Evolutionary conservation across 2,329 filamentous ascomycete genomes (phyloP).

Genomic region (Xylaria sp.): DNA sequence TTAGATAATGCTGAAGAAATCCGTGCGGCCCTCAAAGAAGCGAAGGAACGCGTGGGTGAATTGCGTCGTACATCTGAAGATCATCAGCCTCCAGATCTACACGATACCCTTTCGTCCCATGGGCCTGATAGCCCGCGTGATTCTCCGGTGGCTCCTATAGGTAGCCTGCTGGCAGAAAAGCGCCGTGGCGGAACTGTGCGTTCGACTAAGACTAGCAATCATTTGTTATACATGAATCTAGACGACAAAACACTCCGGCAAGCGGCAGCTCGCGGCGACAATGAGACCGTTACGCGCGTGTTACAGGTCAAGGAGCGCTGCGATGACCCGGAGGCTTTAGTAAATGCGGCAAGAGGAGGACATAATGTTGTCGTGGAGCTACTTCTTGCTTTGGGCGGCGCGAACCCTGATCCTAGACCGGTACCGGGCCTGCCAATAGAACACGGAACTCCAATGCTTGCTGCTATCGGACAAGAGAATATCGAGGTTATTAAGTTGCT

Average conservation of each 20-base stretch:
- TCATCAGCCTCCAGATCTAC: slow-evolving; percentile 60
- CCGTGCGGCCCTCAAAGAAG: slow-evolving; percentile 72
- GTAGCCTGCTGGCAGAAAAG: slow-evolving; percentile 52
- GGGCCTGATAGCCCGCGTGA: slow-evolving; percentile 68
- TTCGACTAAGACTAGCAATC: slow-evolving; percentile 72
- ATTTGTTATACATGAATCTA: slow-evolving; percentile 71
- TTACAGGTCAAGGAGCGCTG: slow-evolving; percentile 69
- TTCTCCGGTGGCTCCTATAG: slow-evolving; percentile 61
- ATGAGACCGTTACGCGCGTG: slow-evolving; percentile 70
- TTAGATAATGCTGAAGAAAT: slow-evolving; percentile 84
- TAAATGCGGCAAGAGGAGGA: slow-evolving; percentile 90
- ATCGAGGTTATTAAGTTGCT: slow-evolving; percentile 85
- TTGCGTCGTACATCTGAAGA: slow-evolving; percentile 69
- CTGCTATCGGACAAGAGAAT: slow-evolving; percentile 90
- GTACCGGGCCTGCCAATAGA: slow-evolving; percentile 70
- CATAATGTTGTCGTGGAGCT: slow-evolving; percentile 89
- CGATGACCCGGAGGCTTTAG: slow-evolving; percentile 85
- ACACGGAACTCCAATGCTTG: slow-evolving; percentile 90
- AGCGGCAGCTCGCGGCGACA: slow-evolving; percentile 70
- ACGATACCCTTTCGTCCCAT: slow-evolving; percentile 63
- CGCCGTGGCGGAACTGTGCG: slow-evolving; percentile 67
- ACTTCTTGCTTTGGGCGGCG: slow-evolving; percentile 73
- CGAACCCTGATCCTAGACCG: slow-evolving; percentile 75
- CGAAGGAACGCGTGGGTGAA: slow-evolving; percentile 66
- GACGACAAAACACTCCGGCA: slow-evolving; percentile 70